Conservation (phyloP, 768 basidiomycete species). For the Podaxis sp. region DNA sequence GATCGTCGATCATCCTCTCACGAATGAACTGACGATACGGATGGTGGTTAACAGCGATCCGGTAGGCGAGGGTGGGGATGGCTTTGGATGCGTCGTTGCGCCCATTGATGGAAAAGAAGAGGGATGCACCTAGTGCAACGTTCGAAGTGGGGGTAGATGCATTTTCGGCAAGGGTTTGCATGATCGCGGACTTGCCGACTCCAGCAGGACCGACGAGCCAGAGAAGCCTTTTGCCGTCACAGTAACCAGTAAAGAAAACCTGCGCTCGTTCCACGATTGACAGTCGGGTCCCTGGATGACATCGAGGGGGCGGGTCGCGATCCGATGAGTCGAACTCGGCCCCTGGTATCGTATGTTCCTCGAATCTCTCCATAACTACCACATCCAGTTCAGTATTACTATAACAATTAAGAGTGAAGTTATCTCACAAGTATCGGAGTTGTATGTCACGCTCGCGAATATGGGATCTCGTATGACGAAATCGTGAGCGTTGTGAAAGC, state of each 20-base stretch:
- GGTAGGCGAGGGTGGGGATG: constrained; percentile 19
- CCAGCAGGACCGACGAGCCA: not conserved
- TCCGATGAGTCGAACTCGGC: not conserved
- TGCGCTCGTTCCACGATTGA: not conserved
- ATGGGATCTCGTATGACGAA: not conserved
- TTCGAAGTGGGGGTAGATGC: not conserved
- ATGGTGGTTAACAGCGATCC: constrained; percentile 17
- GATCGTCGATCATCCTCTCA: constrained; percentile 3
- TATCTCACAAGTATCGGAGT: not conserved
- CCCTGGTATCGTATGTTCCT: not conserved
- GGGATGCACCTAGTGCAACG: not conserved
- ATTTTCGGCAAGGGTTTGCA: constrained; percentile 10
- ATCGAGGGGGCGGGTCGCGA: not conserved
- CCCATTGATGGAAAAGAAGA: not conserved
- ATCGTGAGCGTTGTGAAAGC: not conserved
- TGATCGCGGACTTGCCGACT: not conserved
- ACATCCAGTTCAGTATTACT: not conserved
- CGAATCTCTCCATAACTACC: not conserved
- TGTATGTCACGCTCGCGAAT: not conserved
- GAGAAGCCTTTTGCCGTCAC: not conserved
- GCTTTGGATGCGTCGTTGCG: not conserved
- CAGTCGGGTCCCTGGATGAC: not conserved
- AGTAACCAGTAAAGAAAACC: not conserved
- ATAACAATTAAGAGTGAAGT: too few species aligned
- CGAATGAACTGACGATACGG: constrained; percentile 5